A percentile compares a stretch with the other conserved stretches of the same genome.
These are phyloP conservation scores for Dactylorhiza incarnata DNA, from an alignment of 106 monocot species.

Conservation along the genomic window DNA sequence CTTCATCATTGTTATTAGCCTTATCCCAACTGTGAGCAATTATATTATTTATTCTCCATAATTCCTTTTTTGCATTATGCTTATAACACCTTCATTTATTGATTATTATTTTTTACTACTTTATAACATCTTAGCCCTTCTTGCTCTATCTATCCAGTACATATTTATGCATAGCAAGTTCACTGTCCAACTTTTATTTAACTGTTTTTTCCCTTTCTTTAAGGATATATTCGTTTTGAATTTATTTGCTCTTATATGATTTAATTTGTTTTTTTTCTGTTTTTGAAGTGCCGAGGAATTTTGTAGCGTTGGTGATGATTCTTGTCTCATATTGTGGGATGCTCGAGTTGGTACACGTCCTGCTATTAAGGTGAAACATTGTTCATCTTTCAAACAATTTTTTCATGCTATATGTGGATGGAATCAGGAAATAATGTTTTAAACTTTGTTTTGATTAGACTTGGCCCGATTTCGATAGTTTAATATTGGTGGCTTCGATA, in stretches of 20 bases:
- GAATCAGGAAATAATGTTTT: no score
- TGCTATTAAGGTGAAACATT: slow-evolving; percentile 45
- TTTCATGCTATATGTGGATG: no score
- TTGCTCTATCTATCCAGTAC: no score
- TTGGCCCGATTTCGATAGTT: no score
- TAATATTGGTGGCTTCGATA: no score
- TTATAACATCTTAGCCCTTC: no score
- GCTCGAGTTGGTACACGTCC: slow-evolving; percentile 75
- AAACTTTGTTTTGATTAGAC: no score
- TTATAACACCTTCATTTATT: no score
- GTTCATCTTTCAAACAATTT: not conserved
- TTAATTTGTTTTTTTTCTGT: not conserved
- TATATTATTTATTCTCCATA: no score
- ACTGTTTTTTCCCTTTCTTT: not conserved
- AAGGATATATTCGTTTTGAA: not conserved
- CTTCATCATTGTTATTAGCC: not conserved
- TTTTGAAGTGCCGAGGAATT: slow-evolving; percentile 75
- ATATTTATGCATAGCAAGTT: not conserved
- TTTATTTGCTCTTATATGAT: not conserved
- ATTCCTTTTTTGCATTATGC: not conserved
- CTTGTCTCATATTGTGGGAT: slow-evolving; percentile 97
- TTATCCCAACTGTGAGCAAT: no score
- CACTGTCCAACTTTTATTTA: not conserved
- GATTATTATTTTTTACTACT: no score
- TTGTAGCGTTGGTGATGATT: slow-evolving; percentile 98